Evolutionary conservation across 2,329 filamentous ascomycete genomes (phyloP).

Genomic region (Nemania sp.): DNA sequence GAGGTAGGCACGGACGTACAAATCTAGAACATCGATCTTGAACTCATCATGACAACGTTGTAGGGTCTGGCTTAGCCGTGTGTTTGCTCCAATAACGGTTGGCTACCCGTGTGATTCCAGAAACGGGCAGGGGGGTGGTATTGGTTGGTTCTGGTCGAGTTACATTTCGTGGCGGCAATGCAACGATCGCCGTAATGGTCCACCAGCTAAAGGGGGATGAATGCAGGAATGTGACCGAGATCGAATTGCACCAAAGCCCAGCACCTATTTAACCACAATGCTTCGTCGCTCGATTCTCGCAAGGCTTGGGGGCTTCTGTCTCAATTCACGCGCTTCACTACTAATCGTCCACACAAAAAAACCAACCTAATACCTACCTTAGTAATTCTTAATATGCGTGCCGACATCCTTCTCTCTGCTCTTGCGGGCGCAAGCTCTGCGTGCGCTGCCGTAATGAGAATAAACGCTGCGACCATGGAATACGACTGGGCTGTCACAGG

Average conservation of each 20-base stretch:
- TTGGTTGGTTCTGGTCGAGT: constrained; percentile 31
- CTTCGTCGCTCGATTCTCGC: not conserved
- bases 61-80: constrained; percentile 29
- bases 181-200: constrained; percentile 36
- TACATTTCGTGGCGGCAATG: constrained; percentile 43
- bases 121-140: constrained; percentile 43
- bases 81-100: constrained; percentile 42
- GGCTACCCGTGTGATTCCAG: constrained; percentile 38
- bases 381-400: constrained; percentile 47
- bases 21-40: constrained; percentile 23
- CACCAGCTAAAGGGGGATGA: constrained; percentile 26
- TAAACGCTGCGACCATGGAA: constrained; percentile 38
- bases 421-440: constrained; percentile 42
- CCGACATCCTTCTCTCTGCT: constrained; percentile 43
- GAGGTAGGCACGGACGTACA: constrained; percentile 19
- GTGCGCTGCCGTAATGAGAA: constrained; percentile 41
- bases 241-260: constrained; percentile 5
- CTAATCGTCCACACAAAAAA: constrained; percentile 3
- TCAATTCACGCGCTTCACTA: not conserved
- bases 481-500: constrained; percentile 49
- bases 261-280: constrained; percentile 28
- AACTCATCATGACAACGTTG: constrained; percentile 35
- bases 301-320: not conserved
- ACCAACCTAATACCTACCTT: constrained; percentile 16
- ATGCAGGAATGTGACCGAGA: constrained; percentile 33